These are phyloP conservation scores for Colletotrichum gigasporum DNA, from an alignment of 2,329 filamentous ascomycete genomes.

Conservation along the genomic window DNA sequence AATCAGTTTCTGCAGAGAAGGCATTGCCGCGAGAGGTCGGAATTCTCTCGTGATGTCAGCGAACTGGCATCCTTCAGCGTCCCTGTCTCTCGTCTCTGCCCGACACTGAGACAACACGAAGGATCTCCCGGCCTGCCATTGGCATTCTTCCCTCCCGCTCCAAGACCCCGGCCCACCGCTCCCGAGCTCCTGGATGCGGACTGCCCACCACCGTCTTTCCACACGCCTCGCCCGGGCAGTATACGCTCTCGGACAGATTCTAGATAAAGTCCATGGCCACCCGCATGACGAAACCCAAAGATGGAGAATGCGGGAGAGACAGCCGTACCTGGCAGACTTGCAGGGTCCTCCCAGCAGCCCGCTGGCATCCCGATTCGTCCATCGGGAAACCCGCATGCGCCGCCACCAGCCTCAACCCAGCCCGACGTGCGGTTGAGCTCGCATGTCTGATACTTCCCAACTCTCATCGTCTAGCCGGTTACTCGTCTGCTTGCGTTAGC, in stretches of 20 bases:
- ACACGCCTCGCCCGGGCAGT: neutral
- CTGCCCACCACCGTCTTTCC: neutral
- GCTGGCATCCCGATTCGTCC: neutral
- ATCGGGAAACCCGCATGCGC: neutral
- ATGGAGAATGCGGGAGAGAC: neutral
- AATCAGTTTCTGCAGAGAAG: neutral
- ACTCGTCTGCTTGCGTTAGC: slow-evolving; percentile 3
- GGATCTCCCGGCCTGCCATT: slow-evolving; percentile 10
- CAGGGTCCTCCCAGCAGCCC: neutral
- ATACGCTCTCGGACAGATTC: neutral
- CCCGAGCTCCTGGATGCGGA: neutral
- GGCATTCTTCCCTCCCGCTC: slow-evolving; percentile 9
- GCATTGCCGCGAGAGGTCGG: slow-evolving; percentile 1
- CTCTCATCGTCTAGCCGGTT: neutral
- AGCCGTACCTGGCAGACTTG: neutral
- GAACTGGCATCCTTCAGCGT: neutral
- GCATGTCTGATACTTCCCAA: slow-evolving; percentile 6
- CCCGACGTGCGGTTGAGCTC: slow-evolving; percentile 5
- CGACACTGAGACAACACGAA: neutral
- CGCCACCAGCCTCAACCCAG: slow-evolving; percentile 12
- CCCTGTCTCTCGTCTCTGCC: neutral
- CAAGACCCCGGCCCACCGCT: neutral
- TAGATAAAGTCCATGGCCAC: neutral
- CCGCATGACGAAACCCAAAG: neutral
- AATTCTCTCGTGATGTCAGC: slow-evolving; percentile 17